A percentile compares a stretch with the other conserved stretches of the same genome.
These are phyloP conservation scores for Metschnikowia proteae DNA, from an alignment of 805 yeast genomes.

Conservation along the genomic window DNA sequence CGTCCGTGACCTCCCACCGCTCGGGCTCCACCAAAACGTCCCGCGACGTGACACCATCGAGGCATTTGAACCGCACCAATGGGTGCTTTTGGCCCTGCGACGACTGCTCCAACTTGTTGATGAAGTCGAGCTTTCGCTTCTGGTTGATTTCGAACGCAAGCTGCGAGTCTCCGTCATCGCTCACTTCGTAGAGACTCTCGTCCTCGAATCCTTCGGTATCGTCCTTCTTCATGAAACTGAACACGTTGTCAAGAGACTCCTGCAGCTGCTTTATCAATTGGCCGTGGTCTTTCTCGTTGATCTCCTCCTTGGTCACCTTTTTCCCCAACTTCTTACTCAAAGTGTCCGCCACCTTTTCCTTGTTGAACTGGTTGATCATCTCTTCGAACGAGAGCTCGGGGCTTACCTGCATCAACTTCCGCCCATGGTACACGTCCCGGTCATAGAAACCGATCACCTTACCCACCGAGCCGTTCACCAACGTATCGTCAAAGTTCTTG, in stretches of 20 bases:
- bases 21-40: conserved; percentile 81
- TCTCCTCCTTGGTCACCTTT: conserved; percentile 8
- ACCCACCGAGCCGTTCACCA: conserved; percentile 93
- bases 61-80: conserved; percentile 67
- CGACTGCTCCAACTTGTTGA: conserved; percentile 41
- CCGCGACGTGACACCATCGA: conserved; percentile 64
- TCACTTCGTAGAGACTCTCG: neutral
- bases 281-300: conserved; percentile 10
- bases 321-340: conserved; percentile 12
- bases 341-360: conserved; percentile 6
- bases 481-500: conserved; percentile 65
- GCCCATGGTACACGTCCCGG: conserved; percentile 35
- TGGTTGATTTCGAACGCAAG: conserved; percentile 22
- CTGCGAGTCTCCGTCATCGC: neutral
- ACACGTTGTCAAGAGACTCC: conserved; percentile 13
- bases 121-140: conserved; percentile 45
- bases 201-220: neutral
- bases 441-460: conserved; percentile 57
- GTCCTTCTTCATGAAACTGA: conserved; percentile 11
- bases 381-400: conserved; percentile 21
- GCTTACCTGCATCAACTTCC: conserved; percentile 15
- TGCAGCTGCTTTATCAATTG: conserved; percentile 3
- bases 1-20: conserved; percentile 76
- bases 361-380: conserved; percentile 15
- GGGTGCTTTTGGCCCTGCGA: conserved; percentile 57